phyloP scores from a whole-genome alignment of 1,139 yeast genomes.

The Suhomyces kunorum region DNA sequence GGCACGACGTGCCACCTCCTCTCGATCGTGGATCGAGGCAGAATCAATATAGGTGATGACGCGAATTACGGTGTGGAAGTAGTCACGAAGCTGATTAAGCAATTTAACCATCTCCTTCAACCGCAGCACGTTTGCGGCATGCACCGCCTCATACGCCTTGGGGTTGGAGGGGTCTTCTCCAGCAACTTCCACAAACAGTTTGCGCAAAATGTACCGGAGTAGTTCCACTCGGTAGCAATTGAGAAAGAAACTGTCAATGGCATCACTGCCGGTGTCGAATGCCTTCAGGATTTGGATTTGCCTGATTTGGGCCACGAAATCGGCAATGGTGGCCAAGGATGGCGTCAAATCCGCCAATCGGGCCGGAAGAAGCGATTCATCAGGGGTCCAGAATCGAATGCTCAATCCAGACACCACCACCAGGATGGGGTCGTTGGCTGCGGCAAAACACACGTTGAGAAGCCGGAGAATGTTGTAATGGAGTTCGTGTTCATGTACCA shows the following conservation, averaged over 20 bases:
- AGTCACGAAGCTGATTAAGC: slow-evolving; percentile 13
- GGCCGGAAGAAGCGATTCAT: not conserved
- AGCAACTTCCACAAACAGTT: slow-evolving; percentile 6
- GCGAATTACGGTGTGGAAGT: slow-evolving; percentile 13
- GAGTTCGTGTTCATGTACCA: slow-evolving; percentile 8
- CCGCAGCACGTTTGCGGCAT: slow-evolving; percentile 8
- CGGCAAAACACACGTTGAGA: slow-evolving; percentile 11
- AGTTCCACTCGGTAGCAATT: slow-evolving; percentile 17
- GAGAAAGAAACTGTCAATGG: slow-evolving; percentile 15
- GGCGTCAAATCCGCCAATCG: slow-evolving; percentile 1
- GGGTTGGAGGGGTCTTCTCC: slow-evolving; percentile 1
- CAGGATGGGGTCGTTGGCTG: not conserved
- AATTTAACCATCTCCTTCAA: slow-evolving; percentile 11
- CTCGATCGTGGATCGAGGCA: slow-evolving; percentile 12
- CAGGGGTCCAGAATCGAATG: slow-evolving; percentile 3
- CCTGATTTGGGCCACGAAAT: slow-evolving; percentile 3
- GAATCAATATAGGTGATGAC: slow-evolving; percentile 8
- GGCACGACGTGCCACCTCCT: slow-evolving; percentile 16
- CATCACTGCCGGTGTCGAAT: slow-evolving; percentile 1
- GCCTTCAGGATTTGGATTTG: slow-evolving; percentile 7
- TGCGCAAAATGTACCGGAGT: slow-evolving; percentile 10
- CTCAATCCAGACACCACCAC: slow-evolving; percentile 3
- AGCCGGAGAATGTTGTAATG: slow-evolving; percentile 10
- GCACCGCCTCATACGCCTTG: slow-evolving; percentile 4
- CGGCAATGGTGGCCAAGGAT: slow-evolving; percentile 1